Conservation (phyloP, 2,329 filamentous ascomycete genomes). For the Colletotrichum acutatum region DNA sequence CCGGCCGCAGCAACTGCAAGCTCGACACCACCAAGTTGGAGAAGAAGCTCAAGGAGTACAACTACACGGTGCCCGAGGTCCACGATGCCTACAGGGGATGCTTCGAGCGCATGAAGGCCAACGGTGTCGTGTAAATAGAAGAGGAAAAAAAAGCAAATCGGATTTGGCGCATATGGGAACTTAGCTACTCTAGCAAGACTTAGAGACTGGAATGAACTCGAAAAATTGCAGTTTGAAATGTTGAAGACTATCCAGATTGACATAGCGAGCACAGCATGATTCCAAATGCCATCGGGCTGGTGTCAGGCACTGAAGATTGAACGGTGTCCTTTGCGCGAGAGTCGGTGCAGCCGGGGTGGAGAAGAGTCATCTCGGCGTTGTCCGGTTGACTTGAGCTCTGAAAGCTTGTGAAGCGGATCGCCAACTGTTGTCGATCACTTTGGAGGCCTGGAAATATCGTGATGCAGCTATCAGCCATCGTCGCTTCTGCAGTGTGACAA, state of each 20-base stretch:
- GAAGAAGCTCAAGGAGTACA: conserved; percentile 69
- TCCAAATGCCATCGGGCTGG: neutral
- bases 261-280: conserved; percentile 1
- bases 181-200: neutral
- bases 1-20: conserved; percentile 73
- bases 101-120: conserved; percentile 72
- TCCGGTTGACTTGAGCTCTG: conserved; percentile 6
- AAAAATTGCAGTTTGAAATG: neutral
- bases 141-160: neutral
- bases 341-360: neutral
- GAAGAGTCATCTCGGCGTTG: conserved; percentile 4
- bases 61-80: conserved; percentile 68
- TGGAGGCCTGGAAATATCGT: neutral
- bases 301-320: neutral
- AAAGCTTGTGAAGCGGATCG: neutral
- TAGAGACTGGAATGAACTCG: neutral
- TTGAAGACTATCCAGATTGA: neutral
- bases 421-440: neutral
- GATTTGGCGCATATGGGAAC: conserved; percentile 8
- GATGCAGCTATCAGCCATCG: neutral
- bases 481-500: neutral
- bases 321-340: neutral
- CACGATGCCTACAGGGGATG: conserved; percentile 70
- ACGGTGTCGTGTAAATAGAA: conserved; percentile 58
- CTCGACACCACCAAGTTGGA: conserved; percentile 71